Evolutionary conservation across 2,329 filamentous ascomycete genomes (phyloP), one percentile per base, ranked within the genome.

Genomic region (Celoporthe dispersa): DNA sequence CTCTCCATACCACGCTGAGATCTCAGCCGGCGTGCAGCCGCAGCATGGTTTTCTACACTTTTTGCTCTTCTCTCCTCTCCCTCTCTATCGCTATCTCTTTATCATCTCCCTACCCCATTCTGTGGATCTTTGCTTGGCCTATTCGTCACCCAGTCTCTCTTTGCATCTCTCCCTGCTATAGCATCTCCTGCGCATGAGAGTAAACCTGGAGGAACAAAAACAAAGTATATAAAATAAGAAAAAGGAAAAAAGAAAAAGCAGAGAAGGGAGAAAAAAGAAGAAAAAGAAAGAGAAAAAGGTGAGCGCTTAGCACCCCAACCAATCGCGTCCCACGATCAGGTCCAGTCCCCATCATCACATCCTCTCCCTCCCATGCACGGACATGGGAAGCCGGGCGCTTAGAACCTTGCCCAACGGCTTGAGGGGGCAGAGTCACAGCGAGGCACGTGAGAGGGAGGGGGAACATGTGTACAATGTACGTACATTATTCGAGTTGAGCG

Each of bases 311-410:
- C 59, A 33, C 16, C 44, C 57, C 19, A 37, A 37, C 66, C 66
- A 68, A 68, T 68, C 33, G 19, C n/a, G 31, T 11, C 33, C 9
- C 39, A 31, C 31, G 22, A 22, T 19, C 22, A 31, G 12, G 44
- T 28, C 28, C 53, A 31, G 53, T 31, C 53, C 14, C 53, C 53
- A 31, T 57, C 53, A 57, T 57, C 53, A 57, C 53, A 7, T 31
- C 2, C 16, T 39, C 44, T 53, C 48, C 57, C 57, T 53, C 61
- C 62, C 57, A 62, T 71, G 69, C 69, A 71, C 69, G 69, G n/a
- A 71, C 69, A 71, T 68, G 69, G 69, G 69, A 68, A 68, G 62
- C 66, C 66, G 66, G 69, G 69, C 69, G 69, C 69, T 71, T 71
- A 71, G 64, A 35, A 61, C 61, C 39, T 28, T 55, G 55, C 33